These are phyloP conservation scores for Diophrys sp. DNA, from an alignment of 73 alveolate genomes.

Conservation along the genomic window DNA sequence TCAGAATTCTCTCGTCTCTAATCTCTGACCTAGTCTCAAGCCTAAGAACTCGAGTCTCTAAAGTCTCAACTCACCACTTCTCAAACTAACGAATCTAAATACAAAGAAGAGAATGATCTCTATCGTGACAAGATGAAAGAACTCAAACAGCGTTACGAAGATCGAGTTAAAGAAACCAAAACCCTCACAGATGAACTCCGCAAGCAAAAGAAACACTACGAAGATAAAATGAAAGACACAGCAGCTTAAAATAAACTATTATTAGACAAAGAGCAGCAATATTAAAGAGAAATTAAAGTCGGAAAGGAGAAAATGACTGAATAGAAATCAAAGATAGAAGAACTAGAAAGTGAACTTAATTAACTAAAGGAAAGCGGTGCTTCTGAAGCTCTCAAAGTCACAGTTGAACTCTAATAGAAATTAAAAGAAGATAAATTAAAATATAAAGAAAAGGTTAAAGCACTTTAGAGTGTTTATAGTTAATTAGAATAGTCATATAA, in stretches of 20 bases:
- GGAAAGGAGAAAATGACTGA: too few species aligned
- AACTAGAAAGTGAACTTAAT: too few species aligned
- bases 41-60: not conserved
- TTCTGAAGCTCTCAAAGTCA: not conserved
- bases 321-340: too few species aligned
- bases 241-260: constrained; percentile 11
- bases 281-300: too few species aligned
- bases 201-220: not conserved
- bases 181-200: not conserved
- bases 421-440: not conserved
- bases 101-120: constrained; percentile 10
- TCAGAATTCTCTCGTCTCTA: constrained; percentile 4
- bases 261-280: too few species aligned
- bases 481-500: not conserved
- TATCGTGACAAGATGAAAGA: constrained; percentile 10
- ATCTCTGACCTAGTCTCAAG: not conserved
- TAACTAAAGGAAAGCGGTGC: not conserved
- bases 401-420: not conserved
- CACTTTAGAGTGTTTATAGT: not conserved
- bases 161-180: constrained; percentile 12
- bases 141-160: not conserved
- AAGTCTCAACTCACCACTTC: not conserved
- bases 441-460: not conserved
- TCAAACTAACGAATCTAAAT: not conserved
- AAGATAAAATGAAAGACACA: constrained; percentile 18